Evolutionary conservation across 352 stramenopile genomes (phyloP), one percentile per base, ranked within the genome.

Genomic region (Phytophthora sp.): DNA sequence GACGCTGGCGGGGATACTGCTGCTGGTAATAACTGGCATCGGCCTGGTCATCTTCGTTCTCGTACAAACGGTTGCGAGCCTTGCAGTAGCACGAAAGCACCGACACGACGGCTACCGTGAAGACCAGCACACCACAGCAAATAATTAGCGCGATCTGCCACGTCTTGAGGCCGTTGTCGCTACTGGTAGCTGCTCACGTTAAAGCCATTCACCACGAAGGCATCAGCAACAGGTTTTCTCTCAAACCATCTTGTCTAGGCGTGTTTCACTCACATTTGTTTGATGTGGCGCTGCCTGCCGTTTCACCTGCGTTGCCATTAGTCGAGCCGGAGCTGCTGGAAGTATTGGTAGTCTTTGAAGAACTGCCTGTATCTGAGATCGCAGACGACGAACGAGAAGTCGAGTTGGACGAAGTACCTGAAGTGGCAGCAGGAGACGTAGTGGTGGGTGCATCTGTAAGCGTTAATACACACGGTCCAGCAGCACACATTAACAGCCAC

Each of bases 61-160:
- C 77, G 38, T 79, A 66, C 24, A 87, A 53, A 3, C 74, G 77
- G 42, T 72, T 76, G 3, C 74, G 68, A 12, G 77, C 74, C 53
- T 82, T 82, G 59, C 77, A 87, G 59, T 84, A 87, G 64, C 77
- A 87, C 31, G 74, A 80, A 46, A 87, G 65, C 48, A 87, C 66
- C 53, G 77, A 74, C 17, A 84, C 66, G 21, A 79, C 61, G 2
- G 74, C 77, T 20, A 87, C 77, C 10, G 64, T 71, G 43, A 87
- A 87, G 18, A 82, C 66, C 42, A 87, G 54, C 54, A 75, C 63
- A 5, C 66, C 72, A 44, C 66, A 87, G 66, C 74, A 87, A 53
- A 87, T 87, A 54, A 87, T 87, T 11, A 87, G 49, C 34, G 69
- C 69, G 44, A 87, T 84, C 43, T 87, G 77, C 77, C 77, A 87